Conservation (phyloP, 2,329 filamentous ascomycete species). For the Colletotrichum incanum region DNA sequence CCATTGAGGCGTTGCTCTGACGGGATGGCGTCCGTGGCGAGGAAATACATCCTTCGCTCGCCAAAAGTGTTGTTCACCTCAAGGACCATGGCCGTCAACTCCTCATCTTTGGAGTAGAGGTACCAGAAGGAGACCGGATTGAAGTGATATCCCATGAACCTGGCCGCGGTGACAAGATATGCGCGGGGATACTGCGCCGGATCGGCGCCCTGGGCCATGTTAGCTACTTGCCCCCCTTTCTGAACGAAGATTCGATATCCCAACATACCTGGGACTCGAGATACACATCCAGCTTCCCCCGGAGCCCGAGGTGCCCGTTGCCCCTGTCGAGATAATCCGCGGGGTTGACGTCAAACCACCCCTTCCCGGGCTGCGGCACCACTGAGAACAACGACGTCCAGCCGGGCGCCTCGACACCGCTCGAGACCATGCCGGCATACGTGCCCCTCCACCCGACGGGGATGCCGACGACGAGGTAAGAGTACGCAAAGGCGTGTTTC, state of each 20-base stretch:
- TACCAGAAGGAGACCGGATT: slow-evolving; percentile 88
- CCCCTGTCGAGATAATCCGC: slow-evolving; percentile 75
- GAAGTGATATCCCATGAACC: slow-evolving; percentile 79
- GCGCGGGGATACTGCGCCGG: slow-evolving; percentile 75
- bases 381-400: slow-evolving; percentile 52
- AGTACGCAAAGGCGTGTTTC: slow-evolving; percentile 78
- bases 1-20: slow-evolving; percentile 38
- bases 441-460: slow-evolving; percentile 75
- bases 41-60: slow-evolving; percentile 77
- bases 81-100: slow-evolving; percentile 76
- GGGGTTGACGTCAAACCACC: slow-evolving; percentile 74
- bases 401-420: slow-evolving; percentile 48
- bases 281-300: slow-evolving; percentile 74
- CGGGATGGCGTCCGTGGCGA: slow-evolving; percentile 59
- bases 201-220: slow-evolving; percentile 65
- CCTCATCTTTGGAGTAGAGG: slow-evolving; percentile 73
- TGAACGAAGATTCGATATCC: background rate
- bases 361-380: slow-evolving; percentile 45
- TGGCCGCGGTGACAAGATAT: slow-evolving; percentile 80
- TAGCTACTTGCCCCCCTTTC: slow-evolving; percentile 31
- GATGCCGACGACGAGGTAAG: slow-evolving; percentile 79
- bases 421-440: slow-evolving; percentile 71
- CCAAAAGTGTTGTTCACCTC: slow-evolving; percentile 86
- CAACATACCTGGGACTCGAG: slow-evolving; percentile 69
- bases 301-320: slow-evolving; percentile 65